These are phyloP conservation scores for Ambrosia trifida DNA, from an alignment of 129 eudicot species.

Conservation along the genomic window DNA sequence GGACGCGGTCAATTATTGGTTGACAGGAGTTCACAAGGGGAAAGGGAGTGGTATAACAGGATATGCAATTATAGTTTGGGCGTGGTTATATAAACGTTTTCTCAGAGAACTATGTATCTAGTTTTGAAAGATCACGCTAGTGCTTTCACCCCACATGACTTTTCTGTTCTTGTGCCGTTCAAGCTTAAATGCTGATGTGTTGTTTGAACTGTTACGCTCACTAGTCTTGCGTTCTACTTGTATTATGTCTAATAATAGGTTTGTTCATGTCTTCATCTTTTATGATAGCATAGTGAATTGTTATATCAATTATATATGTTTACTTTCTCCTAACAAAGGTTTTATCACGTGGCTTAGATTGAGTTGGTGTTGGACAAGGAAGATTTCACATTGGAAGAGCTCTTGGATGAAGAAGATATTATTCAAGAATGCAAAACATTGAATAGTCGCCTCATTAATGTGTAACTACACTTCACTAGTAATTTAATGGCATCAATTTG, in stretches of 20 bases:
- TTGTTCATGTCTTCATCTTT: neutral
- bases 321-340: slow-evolving; percentile 2
- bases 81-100: neutral
- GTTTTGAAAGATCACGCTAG: neutral
- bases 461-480: slow-evolving; percentile 46
- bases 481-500: slow-evolving; percentile 6
- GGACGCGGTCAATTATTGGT: neutral
- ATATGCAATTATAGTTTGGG: neutral
- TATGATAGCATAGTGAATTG: neutral
- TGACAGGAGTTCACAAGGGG: neutral
- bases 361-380: slow-evolving; percentile 90
- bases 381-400: slow-evolving; percentile 87
- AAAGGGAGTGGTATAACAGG: neutral
- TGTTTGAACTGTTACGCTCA: neutral
- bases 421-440: slow-evolving; percentile 99
- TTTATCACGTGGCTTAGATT: slow-evolving; percentile 49
- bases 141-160: neutral
- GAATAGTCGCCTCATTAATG: slow-evolving; percentile 95
- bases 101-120: neutral
- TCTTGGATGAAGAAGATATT: slow-evolving; percentile 95
- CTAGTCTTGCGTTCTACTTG: neutral
- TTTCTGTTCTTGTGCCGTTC: neutral
- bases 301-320: neutral
- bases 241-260: neutral
- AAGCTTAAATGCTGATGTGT: neutral